Base-by-base conservation (phyloP, 1,284 basidiomycete genomes). In the Trametes hirsuta region DNA sequence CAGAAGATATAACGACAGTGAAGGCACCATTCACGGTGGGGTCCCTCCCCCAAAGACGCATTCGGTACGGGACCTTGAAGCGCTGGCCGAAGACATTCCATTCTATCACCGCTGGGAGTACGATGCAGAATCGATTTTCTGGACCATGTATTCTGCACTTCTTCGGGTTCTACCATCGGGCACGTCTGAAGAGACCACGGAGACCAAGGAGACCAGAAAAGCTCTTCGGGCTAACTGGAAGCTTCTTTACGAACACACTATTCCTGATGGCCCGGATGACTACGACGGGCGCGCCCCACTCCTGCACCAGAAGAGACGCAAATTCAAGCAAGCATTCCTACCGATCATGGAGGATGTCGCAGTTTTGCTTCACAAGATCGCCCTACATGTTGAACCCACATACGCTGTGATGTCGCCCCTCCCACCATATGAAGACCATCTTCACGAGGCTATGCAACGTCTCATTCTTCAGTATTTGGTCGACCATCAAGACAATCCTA, bases 51-150 rank as follows among this genome's bases (percentile, higher is more conserved):
- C 39, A 18, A 18, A 18, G 18, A 18, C 18, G 18, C 18, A 18
- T 18, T 18, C 18, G 18, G 18, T 18, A 18, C 18, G 18, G 18
- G 18, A 18, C 18, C 18, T 5, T 40, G 39, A 40, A 14, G 39
- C 18, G 18, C n/a, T 18, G 11, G 12, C 14, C 39, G 4, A 18
- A 40, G n/a, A 12, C 11, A 18, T 40, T 12, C 35, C 47, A 14
- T 56, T 56, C 54, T 36, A 42, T 18, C 54, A 56, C 25, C 45
- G 40, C 3, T 25, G 22, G 39, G 54, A 56, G 24, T 50, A 56
- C 47, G 54, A 56, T 34, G 54, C 42, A 5, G 54, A 56, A 24
- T 56, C 54, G 3, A 30, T 56, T 5, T 56, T 42, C 39, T 56
- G 54, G 54, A 35, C 47, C 2, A 35, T 49, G 37, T 42, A 40